Evolutionary conservation across 805 yeast species (phyloP), one percentile per base, ranked within the genome.

Genomic region (Tetrapisispora taiwanensis): DNA sequence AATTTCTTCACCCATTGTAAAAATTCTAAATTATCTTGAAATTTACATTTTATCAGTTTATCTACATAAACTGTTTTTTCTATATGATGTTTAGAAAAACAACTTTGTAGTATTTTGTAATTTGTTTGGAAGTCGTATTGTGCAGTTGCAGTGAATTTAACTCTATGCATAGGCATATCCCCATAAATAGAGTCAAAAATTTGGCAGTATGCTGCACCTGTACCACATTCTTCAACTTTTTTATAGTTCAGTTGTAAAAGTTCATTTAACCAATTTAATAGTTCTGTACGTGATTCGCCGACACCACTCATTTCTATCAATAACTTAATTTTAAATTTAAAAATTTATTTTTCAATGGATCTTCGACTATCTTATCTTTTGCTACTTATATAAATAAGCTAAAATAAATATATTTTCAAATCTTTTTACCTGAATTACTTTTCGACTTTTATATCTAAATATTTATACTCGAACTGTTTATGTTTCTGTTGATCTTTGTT

Each of bases 141-240:
- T 13, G 76, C 71, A 14, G 72, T 68, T 10, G 83, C 79, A 47
- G 79, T 75, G 59, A 81, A 87, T 54, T 77, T 81, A 43, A 90
- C 94, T 53, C 81, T 77, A 40, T 67, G 57, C 81, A 90, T 75
- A 1, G 96, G 92, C 17, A 92, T 73, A 52, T 87, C 95, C 9
- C 82, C 79, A 54, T 72, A 84, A 17, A 92, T 79, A 7, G 88
- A 77, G 62, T 92, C 97, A 69, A 90, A 72, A 33, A 92, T 74
- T 67, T 89, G 96, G 63, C 97, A 88, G 60, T 86, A 90, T 1
- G 87, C 90, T 1, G 96, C 96, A 2, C 99, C 99, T 2, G 84
- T 77, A 15, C 99, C 99, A 59, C 96, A 81, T 63, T 89, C 89
- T 59, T 92, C 98, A 1, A 92, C 82, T 59, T 84, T 86, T 31